Evolutionary conservation across 805 yeast species (phyloP), one percentile per base, ranked within the genome.

Genomic region (Spathaspora boniae): DNA sequence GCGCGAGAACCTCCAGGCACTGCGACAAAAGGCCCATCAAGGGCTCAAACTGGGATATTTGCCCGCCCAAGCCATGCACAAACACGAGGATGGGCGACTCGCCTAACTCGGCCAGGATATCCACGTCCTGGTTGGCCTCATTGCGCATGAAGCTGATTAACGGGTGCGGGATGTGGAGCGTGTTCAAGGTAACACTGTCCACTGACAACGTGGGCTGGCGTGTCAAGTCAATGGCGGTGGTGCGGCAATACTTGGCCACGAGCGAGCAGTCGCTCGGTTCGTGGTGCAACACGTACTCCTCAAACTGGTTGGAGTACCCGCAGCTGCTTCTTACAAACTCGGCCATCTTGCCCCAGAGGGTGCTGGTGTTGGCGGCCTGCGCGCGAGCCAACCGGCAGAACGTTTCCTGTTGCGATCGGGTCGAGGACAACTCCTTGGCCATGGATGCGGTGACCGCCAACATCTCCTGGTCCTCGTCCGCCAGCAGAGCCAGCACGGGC

Each of bases 41-140:
- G 1, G 82, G 79, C 49, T 85, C 93, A 54, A 89, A 89, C 54
- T 88, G 96, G 16, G 86, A 76, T 53, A 85, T 65, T 47, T 81
- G 91, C 2, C 98, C 98, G 1, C 97, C 98, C 15, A 91, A 58
- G 0, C 98, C 98, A 62, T 88, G 97, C 14, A 89, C 52, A 38
- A 87, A 75, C 2, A 86, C 58, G 5, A 83, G 56, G 2, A 80
- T 62, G 0, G 94, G 94, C 26, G 78, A 51, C 9, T 64, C 64
- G 16, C 67, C 56, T 25, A 77, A 57, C 38, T 70, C 68, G 8
- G 48, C 44, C 34, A 53, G 47, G 33, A 62, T 40, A 19, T 50
- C 58, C n/a, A 45, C 34, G 9, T 46, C 45, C 11, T 23, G 33
- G 31, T 52, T 56, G 6, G 44, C 45, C 22, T 59, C 61, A 37